Base-by-base conservation (phyloP, 106 monocot species). In the Apostasia shenzhenica region DNA sequence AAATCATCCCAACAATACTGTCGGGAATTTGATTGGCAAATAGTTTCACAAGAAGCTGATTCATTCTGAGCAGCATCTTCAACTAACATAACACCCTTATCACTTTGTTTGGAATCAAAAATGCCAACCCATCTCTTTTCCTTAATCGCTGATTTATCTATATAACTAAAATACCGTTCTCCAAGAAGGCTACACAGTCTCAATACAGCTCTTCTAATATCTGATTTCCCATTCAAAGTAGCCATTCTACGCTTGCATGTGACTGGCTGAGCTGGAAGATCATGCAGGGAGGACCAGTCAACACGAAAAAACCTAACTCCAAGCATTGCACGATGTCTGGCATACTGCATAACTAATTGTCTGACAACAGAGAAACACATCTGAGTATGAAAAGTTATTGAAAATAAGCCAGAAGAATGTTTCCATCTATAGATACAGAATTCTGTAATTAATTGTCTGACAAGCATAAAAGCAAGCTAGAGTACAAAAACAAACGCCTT, bases 231-330 rank as follows among this genome's bases (percentile, higher is more conserved):
- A 9, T 71, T 92, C 45, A 97, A 63, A 41, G 61, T 9, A 59
- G 72, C 70, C 82, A 97, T 89, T 78, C 97, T 86, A 78, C 84
- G 86, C 67, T 74, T 41, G 38, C 97, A 92, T 26, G 81, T 64
- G 26, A 13, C 44, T 54, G 87, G 84, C 77, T 58, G 74, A 8
- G 92, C 86, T 66, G 97, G 97, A 83, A 97, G 92, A 73, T 89
- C 74, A 59, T 71, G 54, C 48, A 97, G 48, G 6, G 86, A 87
- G 59, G 74, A 51, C 92, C 97, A 97, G n/a, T 78, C 79, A 73
- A 85, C 97, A 65, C 89, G 89, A 70, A 68, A 55, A 84, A 75
- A 79, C 54, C 79, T 74, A 68, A 76, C 82, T 44, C 92, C 92
- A 71, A 80, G 72, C 14, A 69, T 59, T 53, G 74, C 92, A 72